A percentile compares a stretch with the other conserved stretches of the same genome.
Conservation (phyloP, 179 eudicot species). For the Heliamphora pulchella region DNA sequence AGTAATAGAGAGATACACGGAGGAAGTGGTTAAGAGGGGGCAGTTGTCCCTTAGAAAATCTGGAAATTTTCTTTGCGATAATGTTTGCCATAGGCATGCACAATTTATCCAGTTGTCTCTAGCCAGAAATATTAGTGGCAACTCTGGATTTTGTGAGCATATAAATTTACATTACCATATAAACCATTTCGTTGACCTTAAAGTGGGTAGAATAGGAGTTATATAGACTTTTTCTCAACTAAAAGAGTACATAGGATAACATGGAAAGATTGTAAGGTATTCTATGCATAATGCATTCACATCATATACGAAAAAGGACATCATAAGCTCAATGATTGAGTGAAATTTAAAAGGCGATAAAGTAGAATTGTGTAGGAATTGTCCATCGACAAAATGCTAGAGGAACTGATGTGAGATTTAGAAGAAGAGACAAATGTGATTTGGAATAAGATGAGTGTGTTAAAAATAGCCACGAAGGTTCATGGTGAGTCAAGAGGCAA, state of each 20-base stretch:
- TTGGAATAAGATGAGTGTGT: neutral
- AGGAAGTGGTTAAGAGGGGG: too few species aligned
- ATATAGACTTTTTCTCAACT: too few species aligned
- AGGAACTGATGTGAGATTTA: neutral
- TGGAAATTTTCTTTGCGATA: neutral
- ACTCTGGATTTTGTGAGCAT: neutral
- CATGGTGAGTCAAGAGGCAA: neutral
- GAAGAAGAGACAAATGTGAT: neutral
- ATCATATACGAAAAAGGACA: too few species aligned
- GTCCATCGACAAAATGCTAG: neutral
- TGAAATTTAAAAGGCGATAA: neutral
- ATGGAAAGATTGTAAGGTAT: too few species aligned
- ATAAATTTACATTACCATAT: neutral
- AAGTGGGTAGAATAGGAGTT: too few species aligned
- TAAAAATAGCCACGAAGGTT: neutral
- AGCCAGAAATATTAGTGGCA: neutral
- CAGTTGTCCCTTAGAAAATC: too few species aligned
- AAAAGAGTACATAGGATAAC: too few species aligned
- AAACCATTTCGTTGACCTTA: neutral
- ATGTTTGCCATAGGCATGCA: neutral
- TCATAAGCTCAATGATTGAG: neutral
- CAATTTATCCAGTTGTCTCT: neutral
- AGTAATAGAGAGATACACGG: neutral
- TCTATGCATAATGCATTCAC: too few species aligned
- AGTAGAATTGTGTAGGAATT: neutral